Evolutionary conservation across 2,329 filamentous ascomycete genomes (phyloP).

Genomic region (Periconia digitata): DNA sequence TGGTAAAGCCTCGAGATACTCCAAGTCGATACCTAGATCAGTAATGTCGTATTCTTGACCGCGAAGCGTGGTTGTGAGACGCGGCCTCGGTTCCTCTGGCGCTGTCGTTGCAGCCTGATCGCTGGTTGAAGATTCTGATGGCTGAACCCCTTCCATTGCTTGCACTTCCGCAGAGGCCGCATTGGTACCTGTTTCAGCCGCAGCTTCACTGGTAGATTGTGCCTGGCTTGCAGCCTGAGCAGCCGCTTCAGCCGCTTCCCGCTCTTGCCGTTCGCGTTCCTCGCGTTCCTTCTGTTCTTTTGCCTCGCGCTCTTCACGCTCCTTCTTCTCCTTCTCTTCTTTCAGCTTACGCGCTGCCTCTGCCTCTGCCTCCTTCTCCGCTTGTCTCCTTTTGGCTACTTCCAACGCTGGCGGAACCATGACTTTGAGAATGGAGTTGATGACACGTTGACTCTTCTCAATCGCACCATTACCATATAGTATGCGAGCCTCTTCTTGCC

Average conservation of each 20-base stretch:
- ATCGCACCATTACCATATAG: constrained; percentile 70
- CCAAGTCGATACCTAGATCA: constrained; percentile 87
- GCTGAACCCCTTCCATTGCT: constrained; percentile 78
- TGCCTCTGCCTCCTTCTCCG: constrained; percentile 73
- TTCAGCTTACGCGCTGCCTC: constrained; percentile 64
- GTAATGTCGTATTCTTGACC: constrained; percentile 92
- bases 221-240: constrained; percentile 19
- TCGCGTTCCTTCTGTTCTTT: constrained; percentile 49
- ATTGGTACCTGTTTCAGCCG: constrained; percentile 30
- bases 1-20: constrained; percentile 94
- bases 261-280: constrained; percentile 46
- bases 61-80: constrained; percentile 80
- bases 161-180: constrained; percentile 48
- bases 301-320: constrained; percentile 45
- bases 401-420: constrained; percentile 85
- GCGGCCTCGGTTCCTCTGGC: constrained; percentile 41
- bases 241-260: constrained; percentile 43
- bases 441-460: constrained; percentile 70
- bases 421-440: constrained; percentile 68
- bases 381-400: constrained; percentile 71
- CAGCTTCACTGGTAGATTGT: constrained; percentile 2
- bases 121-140: constrained; percentile 40
- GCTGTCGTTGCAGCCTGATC: constrained; percentile 40
- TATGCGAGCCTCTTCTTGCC: constrained; percentile 87
- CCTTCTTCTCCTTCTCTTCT: constrained; percentile 59